A percentile compares a stretch with the other conserved stretches of the same genome.
Evolutionary conservation across 2,329 filamentous ascomycete species (phyloP).

Genomic region (Grosmannia clavigera): DNA sequence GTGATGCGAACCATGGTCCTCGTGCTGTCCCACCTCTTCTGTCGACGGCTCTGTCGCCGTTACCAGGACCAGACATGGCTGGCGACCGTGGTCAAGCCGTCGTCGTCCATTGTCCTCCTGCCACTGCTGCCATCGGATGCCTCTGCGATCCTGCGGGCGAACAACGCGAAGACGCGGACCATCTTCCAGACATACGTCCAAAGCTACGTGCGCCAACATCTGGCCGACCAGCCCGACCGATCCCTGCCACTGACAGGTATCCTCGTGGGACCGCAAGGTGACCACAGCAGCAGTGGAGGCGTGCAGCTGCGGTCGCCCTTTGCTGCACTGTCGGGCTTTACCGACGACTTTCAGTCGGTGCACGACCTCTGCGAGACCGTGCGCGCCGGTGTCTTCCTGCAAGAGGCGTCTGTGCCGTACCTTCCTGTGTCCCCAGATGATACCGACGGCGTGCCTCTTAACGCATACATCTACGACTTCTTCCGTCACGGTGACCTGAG

Average conservation of each 20-base stretch:
- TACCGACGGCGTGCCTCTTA: constrained; percentile 34
- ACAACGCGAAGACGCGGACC: constrained; percentile 53
- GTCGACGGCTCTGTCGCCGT: too few species aligned
- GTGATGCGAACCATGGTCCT: too few species aligned
- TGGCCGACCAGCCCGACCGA: constrained; percentile 21
- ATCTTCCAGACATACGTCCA: constrained; percentile 58
- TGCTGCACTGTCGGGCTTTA: constrained; percentile 55
- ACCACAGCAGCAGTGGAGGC: too few species aligned
- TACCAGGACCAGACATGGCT: constrained; percentile 68
- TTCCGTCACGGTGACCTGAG: constrained; percentile 58
- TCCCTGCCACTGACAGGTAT: neutral
- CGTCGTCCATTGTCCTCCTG: constrained; percentile 52
- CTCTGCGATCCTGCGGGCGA: constrained; percentile 39
- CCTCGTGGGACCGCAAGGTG: too few species aligned
- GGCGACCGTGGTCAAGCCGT: constrained; percentile 51
- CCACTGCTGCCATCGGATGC: constrained; percentile 48
- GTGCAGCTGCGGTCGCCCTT: constrained; percentile 41
- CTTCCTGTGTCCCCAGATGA: constrained; percentile 49
- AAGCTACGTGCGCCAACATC: constrained; percentile 55
- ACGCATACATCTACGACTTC: constrained; percentile 64
- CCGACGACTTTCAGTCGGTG: constrained; percentile 50
- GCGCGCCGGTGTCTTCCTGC: constrained; percentile 59
- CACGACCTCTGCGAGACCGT: constrained; percentile 54
- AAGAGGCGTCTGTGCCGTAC: constrained; percentile 60
- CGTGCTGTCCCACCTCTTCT: too few species aligned